A percentile compares a stretch with the other conserved stretches of the same genome.
These are phyloP conservation scores for Gymnopilus junonius DNA, from an alignment of 768 basidiomycete genomes.

Conservation along the genomic window DNA sequence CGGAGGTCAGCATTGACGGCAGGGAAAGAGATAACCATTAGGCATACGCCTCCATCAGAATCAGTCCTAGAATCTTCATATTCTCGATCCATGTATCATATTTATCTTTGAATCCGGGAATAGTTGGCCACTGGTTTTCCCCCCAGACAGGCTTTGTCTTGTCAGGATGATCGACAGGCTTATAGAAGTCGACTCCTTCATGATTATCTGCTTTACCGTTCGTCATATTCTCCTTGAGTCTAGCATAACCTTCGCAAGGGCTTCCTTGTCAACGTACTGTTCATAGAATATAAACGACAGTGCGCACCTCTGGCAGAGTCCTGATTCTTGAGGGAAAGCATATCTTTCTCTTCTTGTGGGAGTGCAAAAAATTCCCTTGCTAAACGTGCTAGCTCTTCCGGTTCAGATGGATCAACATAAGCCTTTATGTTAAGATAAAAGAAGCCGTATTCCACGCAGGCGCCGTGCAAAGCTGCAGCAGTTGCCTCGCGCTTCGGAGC, in stretches of 20 bases:
- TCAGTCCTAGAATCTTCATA: slow-evolving; percentile 82
- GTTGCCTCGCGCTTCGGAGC: slow-evolving; percentile 46
- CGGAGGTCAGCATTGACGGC: neutral
- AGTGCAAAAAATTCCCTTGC: slow-evolving; percentile 75
- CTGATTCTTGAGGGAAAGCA: slow-evolving; percentile 64
- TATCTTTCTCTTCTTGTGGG: slow-evolving; percentile 80
- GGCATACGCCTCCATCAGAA: slow-evolving; percentile 85
- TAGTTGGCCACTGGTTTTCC: slow-evolving; percentile 82
- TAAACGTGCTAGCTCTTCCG: slow-evolving; percentile 65
- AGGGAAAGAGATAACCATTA: neutral
- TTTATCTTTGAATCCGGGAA: slow-evolving; percentile 61
- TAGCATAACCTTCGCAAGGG: slow-evolving; percentile 68
- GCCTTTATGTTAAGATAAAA: slow-evolving; percentile 82
- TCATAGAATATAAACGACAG: neutral
- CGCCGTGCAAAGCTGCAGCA: slow-evolving; percentile 66
- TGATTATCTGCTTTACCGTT: slow-evolving; percentile 84
- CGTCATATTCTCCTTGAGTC: slow-evolving; percentile 85
- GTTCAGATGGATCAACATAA: slow-evolving; percentile 59
- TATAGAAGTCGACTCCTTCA: slow-evolving; percentile 85
- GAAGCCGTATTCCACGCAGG: slow-evolving; percentile 83
- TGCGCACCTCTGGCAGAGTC: slow-evolving; percentile 76
- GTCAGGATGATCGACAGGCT: slow-evolving; percentile 70
- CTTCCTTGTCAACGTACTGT: neutral
- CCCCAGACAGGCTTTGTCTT: slow-evolving; percentile 78
- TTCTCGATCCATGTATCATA: slow-evolving; percentile 81